Evolutionary conservation across 805 yeast genomes (phyloP).

Genomic region (Komagataella phaffii): DNA sequence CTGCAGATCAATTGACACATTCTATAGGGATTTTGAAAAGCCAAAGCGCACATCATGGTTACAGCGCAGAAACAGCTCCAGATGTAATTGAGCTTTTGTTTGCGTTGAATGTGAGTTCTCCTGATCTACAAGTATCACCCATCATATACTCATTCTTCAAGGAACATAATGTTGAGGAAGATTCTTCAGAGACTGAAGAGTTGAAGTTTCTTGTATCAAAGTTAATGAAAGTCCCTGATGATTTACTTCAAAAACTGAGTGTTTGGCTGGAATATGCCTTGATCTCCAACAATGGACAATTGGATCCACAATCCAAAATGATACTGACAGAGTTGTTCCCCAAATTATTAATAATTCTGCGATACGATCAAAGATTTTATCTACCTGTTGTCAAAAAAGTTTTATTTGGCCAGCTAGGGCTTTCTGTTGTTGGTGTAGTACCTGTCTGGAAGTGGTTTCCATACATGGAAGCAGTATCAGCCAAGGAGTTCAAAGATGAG

Average conservation of each 20-base stretch:
- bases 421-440: not conserved
- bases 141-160: not conserved
- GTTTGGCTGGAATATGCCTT: not conserved
- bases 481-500: not conserved
- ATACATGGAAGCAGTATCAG: not conserved
- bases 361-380: not conserved
- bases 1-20: not conserved
- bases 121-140: not conserved
- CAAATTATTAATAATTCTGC: too few species aligned
- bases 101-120: not conserved
- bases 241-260: not conserved
- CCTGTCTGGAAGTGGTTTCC: not conserved
- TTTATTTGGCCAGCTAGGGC: not conserved
- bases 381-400: not conserved
- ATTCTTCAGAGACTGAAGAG: not conserved
- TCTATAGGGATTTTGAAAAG: not conserved
- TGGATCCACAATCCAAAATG: not conserved
- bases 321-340: not conserved
- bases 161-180: not conserved
- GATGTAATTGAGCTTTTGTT: not conserved
- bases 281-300: not conserved
- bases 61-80: not conserved
- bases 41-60: not conserved
- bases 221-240: not conserved
- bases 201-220: not conserved